A percentile compares a stretch with the other conserved stretches of the same genome.
Evolutionary conservation across 1,284 basidiomycete species (phyloP).

Genomic region (Microstroma glucosiphilum): DNA sequence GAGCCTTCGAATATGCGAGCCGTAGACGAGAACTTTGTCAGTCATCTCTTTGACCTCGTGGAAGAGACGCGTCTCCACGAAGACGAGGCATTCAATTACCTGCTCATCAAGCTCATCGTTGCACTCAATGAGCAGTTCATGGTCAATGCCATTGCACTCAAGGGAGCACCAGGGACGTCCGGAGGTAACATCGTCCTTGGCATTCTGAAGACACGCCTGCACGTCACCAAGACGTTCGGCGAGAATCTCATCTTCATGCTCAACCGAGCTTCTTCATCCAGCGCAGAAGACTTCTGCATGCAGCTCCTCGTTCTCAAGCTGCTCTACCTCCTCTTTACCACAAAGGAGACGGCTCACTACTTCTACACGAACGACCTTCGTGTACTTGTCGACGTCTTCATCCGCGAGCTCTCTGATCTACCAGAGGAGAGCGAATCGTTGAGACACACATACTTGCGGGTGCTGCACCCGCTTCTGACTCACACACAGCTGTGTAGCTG

Average conservation of each 20-base stretch:
- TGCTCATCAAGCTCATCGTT: slow-evolving; percentile 32
- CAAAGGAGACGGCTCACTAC: slow-evolving; percentile 84
- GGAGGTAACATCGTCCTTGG: slow-evolving; percentile 68
- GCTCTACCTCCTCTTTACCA: slow-evolving; percentile 89
- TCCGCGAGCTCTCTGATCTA: slow-evolving; percentile 80
- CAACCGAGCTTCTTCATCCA: slow-evolving; percentile 64
- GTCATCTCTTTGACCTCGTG: slow-evolving; percentile 84
- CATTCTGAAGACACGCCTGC: slow-evolving; percentile 73
- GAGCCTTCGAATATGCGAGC: slow-evolving; percentile 25
- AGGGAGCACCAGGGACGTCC: neutral
- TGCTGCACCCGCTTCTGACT: slow-evolving; percentile 86
- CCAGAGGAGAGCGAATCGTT: slow-evolving; percentile 90
- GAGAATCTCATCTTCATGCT: slow-evolving; percentile 99
- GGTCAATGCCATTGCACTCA: slow-evolving; percentile 60
- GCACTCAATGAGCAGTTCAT: slow-evolving; percentile 98
- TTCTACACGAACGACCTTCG: slow-evolving; percentile 97
- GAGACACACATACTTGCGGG: slow-evolving; percentile 91
- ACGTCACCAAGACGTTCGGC: slow-evolving; percentile 85
- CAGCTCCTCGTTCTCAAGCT: slow-evolving; percentile 90
- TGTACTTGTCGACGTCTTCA: slow-evolving; percentile 91
- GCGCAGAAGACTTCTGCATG: slow-evolving; percentile 81
- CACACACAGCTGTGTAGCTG: slow-evolving; percentile 78
- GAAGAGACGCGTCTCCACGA: slow-evolving; percentile 80
- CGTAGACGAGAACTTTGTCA: slow-evolving; percentile 73
- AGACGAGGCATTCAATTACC: slow-evolving; percentile 60